Percentiles rank a stretch among this genome's conserved stretches.
phyloP scores from a whole-genome alignment of 2,329 filamentous ascomycete species.

The Arthrobotrys sinensis region DNA sequence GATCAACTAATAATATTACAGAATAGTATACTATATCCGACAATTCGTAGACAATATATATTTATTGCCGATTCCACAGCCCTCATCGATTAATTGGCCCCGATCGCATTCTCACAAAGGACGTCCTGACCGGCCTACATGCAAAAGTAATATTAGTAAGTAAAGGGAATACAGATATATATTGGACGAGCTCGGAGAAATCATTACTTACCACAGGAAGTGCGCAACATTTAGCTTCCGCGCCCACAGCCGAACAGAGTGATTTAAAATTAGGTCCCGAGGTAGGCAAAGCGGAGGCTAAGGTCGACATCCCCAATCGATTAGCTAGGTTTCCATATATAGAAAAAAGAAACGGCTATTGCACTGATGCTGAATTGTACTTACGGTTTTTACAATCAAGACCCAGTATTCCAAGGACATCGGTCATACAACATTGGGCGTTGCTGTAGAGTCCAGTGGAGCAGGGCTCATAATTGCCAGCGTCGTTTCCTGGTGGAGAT shows the following conservation, averaged over 20 bases:
- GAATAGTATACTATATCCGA: too few relatives aligned
- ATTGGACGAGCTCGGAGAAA: too few relatives aligned
- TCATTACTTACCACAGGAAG: not conserved
- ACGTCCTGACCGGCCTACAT: not conserved
- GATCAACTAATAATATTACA: too few relatives aligned
- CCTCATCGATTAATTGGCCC: not conserved
- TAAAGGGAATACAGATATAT: too few relatives aligned
- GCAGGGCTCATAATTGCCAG: constrained; percentile 64
- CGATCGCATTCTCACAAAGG: not conserved
- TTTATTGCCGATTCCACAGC: too few relatives aligned
- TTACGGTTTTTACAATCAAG: constrained; percentile 74
- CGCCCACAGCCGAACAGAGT: not conserved
- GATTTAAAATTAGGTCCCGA: not conserved
- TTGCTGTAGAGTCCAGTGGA: constrained; percentile 69
- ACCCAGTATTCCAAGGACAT: constrained; percentile 74
- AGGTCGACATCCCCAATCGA: not conserved
- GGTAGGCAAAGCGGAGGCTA: not conserved
- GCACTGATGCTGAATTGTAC: too few relatives aligned
- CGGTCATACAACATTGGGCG: constrained; percentile 75
- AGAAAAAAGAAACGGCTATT: not conserved
- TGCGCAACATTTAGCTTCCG: not conserved
- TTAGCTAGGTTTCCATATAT: not conserved
- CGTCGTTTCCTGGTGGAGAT: not conserved
- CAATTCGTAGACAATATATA: too few relatives aligned
- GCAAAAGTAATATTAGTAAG: not conserved